Evolutionary conservation across 176 grass and related monocot species (phyloP).

Genomic region (Juncus effusus): DNA sequence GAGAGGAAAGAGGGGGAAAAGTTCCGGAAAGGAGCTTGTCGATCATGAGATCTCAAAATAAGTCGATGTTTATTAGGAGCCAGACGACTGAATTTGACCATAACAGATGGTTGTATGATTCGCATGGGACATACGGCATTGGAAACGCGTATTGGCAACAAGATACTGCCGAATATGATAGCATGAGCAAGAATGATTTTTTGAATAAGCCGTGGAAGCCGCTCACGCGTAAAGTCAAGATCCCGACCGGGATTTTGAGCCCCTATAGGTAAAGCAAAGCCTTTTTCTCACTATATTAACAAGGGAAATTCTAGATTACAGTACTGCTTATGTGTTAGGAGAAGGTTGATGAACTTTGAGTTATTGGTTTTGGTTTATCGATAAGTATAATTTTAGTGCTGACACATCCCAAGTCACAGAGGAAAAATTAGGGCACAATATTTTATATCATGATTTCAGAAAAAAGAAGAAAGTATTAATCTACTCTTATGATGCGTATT

Average conservation of each 20-base stretch:
- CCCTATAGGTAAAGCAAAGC: conserved; percentile 33
- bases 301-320: background rate
- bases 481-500: background rate
- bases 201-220: conserved; percentile 48
- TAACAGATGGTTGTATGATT: conserved; percentile 46
- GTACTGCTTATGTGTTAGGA: background rate
- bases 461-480: conserved; percentile 5
- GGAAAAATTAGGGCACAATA: background rate
- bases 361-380: background rate
- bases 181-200: conserved; percentile 18
- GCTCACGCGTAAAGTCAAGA: conserved; percentile 31
- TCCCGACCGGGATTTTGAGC: conserved; percentile 29
- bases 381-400: background rate
- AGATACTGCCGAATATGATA: conserved; percentile 23
- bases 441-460: background rate
- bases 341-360: background rate
- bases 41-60: conserved; percentile 8
- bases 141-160: conserved; percentile 37
- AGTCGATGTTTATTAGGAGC: conserved; percentile 32
- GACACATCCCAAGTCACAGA: background rate
- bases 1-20: background rate
- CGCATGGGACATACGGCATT: conserved; percentile 34
- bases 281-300: background rate
- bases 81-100: conserved; percentile 44
- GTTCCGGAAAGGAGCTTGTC: conserved; percentile 23